These are phyloP conservation scores for Cinnamomum micranthum DNA, from an alignment of 164 flowering plant genomes.

Conservation along the genomic window DNA sequence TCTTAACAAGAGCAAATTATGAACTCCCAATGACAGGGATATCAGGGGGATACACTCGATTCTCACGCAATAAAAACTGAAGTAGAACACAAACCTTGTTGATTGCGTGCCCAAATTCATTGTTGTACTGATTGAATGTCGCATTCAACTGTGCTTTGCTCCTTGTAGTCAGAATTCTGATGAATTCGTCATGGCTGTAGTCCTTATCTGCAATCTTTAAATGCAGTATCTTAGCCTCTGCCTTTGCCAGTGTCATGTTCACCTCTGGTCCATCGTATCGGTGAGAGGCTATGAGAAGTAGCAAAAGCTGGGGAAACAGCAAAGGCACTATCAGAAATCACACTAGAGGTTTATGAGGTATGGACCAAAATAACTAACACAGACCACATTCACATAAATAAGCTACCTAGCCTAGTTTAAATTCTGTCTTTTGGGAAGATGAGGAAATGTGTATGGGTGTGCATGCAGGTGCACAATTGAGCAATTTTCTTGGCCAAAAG, in stretches of 20 bases:
- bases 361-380: no score
- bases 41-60: neutral
- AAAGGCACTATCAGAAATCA: neutral
- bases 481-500: no score
- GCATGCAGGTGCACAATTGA: no score
- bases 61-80: neutral
- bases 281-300: conserved; percentile 55
- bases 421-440: no score
- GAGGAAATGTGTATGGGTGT: no score
- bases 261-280: conserved; percentile 70
- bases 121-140: conserved; percentile 66
- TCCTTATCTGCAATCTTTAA: conserved; percentile 50
- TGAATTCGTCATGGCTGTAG: conserved; percentile 57
- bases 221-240: conserved; percentile 65
- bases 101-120: conserved; percentile 47
- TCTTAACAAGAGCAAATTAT: no score
- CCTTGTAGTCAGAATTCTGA: conserved; percentile 73
- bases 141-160: conserved; percentile 81
- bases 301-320: conserved; percentile 44
- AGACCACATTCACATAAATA: no score
- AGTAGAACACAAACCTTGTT: conserved; percentile 36
- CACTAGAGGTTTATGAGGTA: no score
- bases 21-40: no score
- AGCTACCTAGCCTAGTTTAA: no score
- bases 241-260: conserved; percentile 51